Percentiles rank a stretch among this genome's conserved stretches.
These are phyloP conservation scores for Xylaria nigripes DNA, from an alignment of 495 filamentous ascomycete species.

Conservation along the genomic window DNA sequence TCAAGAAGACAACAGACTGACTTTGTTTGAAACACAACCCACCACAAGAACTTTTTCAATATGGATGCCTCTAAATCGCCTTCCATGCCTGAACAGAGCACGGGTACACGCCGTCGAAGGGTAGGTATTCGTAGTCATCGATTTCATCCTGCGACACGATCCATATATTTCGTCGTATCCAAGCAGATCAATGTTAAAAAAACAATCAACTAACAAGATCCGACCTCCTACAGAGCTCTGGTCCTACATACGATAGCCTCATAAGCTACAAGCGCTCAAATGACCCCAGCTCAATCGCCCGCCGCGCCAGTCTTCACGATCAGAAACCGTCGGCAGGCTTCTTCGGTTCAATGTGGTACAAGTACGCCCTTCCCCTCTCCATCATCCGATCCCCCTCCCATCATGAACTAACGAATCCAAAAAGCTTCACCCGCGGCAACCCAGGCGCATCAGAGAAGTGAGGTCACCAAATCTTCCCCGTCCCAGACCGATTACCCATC, in stretches of 20 bases:
- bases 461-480: not conserved
- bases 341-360: conserved; percentile 41
- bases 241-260: conserved; percentile 35
- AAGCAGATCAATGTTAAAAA: not conserved
- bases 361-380: conserved; percentile 20
- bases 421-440: conserved; percentile 24
- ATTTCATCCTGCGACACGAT: not conserved
- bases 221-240: conserved; percentile 24
- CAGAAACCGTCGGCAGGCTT: conserved; percentile 36
- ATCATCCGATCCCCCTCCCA: not conserved
- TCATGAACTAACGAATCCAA: not conserved
- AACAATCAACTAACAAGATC: not conserved
- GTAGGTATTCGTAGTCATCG: conserved; percentile 8
- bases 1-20: too few relatives aligned
- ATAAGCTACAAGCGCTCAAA: conserved; percentile 34
- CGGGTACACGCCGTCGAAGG: conserved; percentile 18
- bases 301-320: conserved; percentile 38
- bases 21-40: not conserved
- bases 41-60: conserved; percentile 1
- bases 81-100: not conserved
- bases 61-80: conserved; percentile 22
- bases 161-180: not conserved
- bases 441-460: not conserved
- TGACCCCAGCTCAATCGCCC: conserved; percentile 31
- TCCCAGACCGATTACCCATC: too few relatives aligned